Evolutionary conservation across 305 asterid species (phyloP).

Genomic region (Solanum hybrid): DNA sequence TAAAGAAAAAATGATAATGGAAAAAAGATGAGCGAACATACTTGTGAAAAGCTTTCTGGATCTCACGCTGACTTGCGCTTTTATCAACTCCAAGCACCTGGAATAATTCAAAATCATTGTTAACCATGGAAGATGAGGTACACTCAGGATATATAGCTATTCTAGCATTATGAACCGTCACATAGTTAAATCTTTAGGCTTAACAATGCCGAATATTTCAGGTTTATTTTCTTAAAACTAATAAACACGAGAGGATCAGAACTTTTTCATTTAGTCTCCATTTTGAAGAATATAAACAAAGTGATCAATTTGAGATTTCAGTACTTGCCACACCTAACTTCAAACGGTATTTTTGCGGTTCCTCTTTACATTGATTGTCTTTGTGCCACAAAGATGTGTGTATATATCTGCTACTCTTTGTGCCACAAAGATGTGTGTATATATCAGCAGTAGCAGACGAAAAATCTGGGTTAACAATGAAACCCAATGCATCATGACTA

Average conservation of each 20-base stretch:
- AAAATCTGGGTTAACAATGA: background rate
- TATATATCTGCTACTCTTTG: background rate
- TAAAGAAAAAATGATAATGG: background rate
- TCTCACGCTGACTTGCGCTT: constrained; percentile 72
- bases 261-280: background rate
- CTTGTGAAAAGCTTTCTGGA: constrained; percentile 98
- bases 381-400: background rate
- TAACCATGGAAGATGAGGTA: background rate
- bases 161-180: background rate
- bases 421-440: background rate
- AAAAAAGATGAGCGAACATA: constrained; percentile 25
- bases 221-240: background rate
- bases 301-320: background rate
- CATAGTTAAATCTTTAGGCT: background rate
- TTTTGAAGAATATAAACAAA: background rate
- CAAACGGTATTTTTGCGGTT: no score
- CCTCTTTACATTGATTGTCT: background rate
- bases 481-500: background rate
- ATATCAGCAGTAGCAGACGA: background rate
- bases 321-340: background rate
- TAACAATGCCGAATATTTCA: background rate
- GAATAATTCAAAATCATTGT: background rate
- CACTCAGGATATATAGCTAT: background rate
- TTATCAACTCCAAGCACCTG: constrained; percentile 92
- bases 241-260: background rate